phyloP scores from a whole-genome alignment of 2,329 filamentous ascomycete genomes.

The Fusarium sp. region DNA sequence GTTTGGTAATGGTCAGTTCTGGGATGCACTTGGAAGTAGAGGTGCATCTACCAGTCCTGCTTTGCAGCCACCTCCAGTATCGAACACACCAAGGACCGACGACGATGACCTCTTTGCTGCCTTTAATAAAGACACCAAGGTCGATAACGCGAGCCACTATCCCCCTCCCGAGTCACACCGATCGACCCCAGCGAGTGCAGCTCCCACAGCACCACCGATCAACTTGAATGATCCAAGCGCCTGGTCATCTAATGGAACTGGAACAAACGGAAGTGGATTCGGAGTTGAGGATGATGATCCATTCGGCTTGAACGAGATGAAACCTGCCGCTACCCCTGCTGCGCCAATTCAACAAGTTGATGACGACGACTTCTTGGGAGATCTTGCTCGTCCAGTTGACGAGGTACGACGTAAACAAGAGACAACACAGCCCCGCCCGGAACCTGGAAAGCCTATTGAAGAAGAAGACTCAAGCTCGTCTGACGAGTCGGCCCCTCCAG shows the following conservation, averaged over 20 bases:
- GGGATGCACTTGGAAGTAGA: conserved; percentile 76
- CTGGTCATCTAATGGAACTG: conserved; percentile 58
- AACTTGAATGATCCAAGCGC: conserved; percentile 67
- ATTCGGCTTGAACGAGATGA: conserved; percentile 81
- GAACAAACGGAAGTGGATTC: conserved; percentile 54
- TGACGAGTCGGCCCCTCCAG: conserved; percentile 53
- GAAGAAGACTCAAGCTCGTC: conserved; percentile 61
- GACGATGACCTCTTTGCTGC: conserved; percentile 77
- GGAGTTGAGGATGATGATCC: conserved; percentile 84
- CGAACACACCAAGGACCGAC: conserved; percentile 50
- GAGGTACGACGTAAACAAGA: conserved; percentile 67
- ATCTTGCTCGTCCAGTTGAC: conserved; percentile 73
- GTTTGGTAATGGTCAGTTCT: conserved; percentile 82
- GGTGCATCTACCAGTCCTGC: conserved; percentile 57
- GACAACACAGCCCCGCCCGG: conserved; percentile 56
- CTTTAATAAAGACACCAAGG: conserved; percentile 74
- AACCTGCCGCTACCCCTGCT: conserved; percentile 54
- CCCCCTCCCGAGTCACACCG: conserved; percentile 60
- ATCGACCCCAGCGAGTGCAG: conserved; percentile 59
- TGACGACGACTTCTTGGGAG: conserved; percentile 75
- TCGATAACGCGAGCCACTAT: conserved; percentile 75
- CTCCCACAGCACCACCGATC: conserved; percentile 51
- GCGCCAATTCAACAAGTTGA: conserved; percentile 55
- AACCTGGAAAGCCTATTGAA: conserved; percentile 69
- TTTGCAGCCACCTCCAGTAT: conserved; percentile 35